Evolutionary conservation across 176 grass and related monocot genomes (phyloP).

Genomic region (Microstegium vimineum): DNA sequence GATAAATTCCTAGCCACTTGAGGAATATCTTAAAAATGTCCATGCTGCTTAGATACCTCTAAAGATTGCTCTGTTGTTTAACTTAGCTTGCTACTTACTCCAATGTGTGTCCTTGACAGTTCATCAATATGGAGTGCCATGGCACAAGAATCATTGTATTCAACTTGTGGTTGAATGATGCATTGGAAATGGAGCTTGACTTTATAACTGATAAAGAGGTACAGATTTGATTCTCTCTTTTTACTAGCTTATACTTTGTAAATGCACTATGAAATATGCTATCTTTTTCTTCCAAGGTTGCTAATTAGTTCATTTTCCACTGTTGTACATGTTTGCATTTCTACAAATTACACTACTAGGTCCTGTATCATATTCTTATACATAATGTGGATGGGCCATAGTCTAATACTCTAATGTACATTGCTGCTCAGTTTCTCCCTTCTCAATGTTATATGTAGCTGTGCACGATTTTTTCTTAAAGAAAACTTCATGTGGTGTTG

Average conservation of each 20-base stretch:
- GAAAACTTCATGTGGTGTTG: background rate
- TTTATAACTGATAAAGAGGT: constrained; percentile 38
- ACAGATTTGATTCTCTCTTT: background rate
- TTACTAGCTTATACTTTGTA: background rate
- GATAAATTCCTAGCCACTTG: constrained; percentile 2
- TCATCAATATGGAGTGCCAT: constrained; percentile 27
- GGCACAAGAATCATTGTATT: constrained; percentile 41
- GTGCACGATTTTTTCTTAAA: background rate
- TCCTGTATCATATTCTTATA: constrained; percentile 18
- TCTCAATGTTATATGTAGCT: background rate
- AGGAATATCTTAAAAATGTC: background rate
- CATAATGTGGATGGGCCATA: background rate
- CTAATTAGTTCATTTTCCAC: background rate
- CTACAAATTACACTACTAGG: constrained; percentile 8
- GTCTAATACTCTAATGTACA: background rate
- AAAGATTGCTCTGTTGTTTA: background rate
- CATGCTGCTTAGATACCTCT: background rate
- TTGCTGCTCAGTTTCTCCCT: constrained; percentile 38
- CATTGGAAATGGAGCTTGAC: constrained; percentile 45
- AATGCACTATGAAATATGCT: background rate
- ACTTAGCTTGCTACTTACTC: constrained; percentile 2
- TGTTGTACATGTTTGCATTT: background rate
- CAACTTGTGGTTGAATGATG: constrained; percentile 48
- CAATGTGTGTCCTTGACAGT: constrained; percentile 27
- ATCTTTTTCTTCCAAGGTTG: background rate